Base-by-base conservation (phyloP, 2,329 filamentous ascomycete genomes). In the Pleoardoris graminearum region DNA sequence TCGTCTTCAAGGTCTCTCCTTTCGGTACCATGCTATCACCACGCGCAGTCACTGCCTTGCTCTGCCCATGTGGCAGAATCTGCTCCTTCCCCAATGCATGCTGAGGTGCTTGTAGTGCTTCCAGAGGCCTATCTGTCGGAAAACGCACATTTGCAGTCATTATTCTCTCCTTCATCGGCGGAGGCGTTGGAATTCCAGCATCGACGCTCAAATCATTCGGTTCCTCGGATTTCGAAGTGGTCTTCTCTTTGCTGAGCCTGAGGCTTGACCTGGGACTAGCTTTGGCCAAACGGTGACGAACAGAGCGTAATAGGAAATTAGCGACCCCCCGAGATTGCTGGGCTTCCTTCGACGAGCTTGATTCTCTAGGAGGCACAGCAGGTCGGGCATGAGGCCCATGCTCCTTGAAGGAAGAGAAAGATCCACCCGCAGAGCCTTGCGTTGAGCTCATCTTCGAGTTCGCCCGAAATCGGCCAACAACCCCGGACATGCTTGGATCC, bases 281-380 rank as follows among this genome's bases (percentile, higher is more conserved):
- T 54, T 55, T 67, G n/a, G 45, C 51, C 23, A 63, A 59, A n/a
- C 57, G 55, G 7, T 57, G 57, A 27, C 60, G 58, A 45, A 59
- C 58, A 19, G 54, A 55, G 43, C 59, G 59, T 39, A 70, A 45
- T 30, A 71, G 55, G 45, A 66, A 69, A 14, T 65, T 62, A 2
- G 62, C 60, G 27, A 68, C 64, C 19, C 59, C 60, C 37, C 60
- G 60, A 16, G 54, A 62, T 23, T 63, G 60, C 48, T 69, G 67
- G 35, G 68, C 68, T 57, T 72, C 69, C 36, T 65, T 68, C 2
- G 67, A 70, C 25, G 62, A 60, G 41, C 67, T 70, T 7, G 69
- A 71, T 17, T 69, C 66, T 48, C 69, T 58, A 8, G 59, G 65
- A n/a, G 69, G 68, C 14, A 71, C 41, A 21, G 22, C 27, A n/a